Conservation (phyloP, 2,329 filamentous ascomycete species). For the Claviceps digitariae region DNA sequence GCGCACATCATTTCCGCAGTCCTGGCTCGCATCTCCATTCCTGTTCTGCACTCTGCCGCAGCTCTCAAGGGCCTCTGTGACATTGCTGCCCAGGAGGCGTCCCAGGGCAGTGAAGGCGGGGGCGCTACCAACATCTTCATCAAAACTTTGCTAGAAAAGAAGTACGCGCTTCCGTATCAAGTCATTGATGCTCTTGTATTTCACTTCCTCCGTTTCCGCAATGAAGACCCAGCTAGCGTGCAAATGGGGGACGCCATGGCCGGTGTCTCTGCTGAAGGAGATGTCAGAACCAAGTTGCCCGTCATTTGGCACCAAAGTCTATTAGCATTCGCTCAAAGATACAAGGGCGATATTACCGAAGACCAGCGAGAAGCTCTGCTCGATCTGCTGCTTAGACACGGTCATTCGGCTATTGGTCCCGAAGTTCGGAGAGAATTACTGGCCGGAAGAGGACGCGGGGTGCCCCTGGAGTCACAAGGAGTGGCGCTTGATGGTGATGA, state of each 20-base stretch:
- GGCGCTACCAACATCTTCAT: conserved; percentile 94
- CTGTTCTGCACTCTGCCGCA: conserved; percentile 82
- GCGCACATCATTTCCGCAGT: conserved; percentile 85
- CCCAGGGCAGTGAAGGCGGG: conserved; percentile 68
- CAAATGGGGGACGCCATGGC: conserved; percentile 41
- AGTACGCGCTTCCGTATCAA: conserved; percentile 89
- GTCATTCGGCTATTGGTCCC: conserved; percentile 78
- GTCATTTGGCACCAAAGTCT: conserved; percentile 96
- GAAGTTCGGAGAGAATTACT: conserved; percentile 83
- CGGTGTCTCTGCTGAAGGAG: conserved; percentile 28
- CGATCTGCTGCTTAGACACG: conserved; percentile 71
- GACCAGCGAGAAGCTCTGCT: conserved; percentile 85
- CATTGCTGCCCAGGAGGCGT: conserved; percentile 81
- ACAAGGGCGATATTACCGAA: conserved; percentile 91
- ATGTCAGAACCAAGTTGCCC: conserved; percentile 53
- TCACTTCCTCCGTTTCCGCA: conserved; percentile 85
- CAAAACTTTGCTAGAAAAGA: conserved; percentile 85
- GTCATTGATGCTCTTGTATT: conserved; percentile 92
- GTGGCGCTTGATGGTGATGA: conserved; percentile 62
- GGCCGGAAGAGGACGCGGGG: conserved; percentile 74
- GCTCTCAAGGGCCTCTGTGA: conserved; percentile 88
- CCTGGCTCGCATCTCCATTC: conserved; percentile 71
- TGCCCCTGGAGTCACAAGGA: conserved; percentile 44
- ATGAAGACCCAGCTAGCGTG: conserved; percentile 45
- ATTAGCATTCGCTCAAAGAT: conserved; percentile 82